Evolutionary conservation across 1,284 basidiomycete genomes (phyloP).

Genomic region (Mixia osmundae): DNA sequence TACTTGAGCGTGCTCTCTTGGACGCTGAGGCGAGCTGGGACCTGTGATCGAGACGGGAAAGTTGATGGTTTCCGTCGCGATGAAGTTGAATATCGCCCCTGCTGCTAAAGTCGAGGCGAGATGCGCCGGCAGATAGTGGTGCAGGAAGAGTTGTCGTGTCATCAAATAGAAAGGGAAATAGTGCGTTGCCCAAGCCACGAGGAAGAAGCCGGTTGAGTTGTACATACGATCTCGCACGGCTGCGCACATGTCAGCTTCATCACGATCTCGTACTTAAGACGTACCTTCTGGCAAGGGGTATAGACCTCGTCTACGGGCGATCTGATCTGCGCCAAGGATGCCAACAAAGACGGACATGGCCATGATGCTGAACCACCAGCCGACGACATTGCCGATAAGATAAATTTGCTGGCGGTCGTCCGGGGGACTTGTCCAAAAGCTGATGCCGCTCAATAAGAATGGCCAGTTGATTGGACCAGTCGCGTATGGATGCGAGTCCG

Average conservation of each 20-base stretch:
- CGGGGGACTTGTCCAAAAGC: slow-evolving; percentile 81
- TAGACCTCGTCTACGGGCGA: slow-evolving; percentile 62
- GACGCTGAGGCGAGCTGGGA: slow-evolving; percentile 31
- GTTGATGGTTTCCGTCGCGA: slow-evolving; percentile 68
- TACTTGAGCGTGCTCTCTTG: slow-evolving; percentile 42
- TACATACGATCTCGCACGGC: slow-evolving; percentile 75
- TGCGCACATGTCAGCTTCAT: slow-evolving; percentile 18
- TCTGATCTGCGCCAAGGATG: slow-evolving; percentile 62
- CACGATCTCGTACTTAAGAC: slow-evolving; percentile 19
- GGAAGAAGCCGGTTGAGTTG: slow-evolving; percentile 89
- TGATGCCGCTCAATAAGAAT: slow-evolving; percentile 81
- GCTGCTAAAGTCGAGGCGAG: slow-evolving; percentile 75
- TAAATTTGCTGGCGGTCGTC: slow-evolving; percentile 77
- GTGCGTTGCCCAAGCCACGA: slow-evolving; percentile 81
- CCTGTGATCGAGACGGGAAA: slow-evolving; percentile 56
- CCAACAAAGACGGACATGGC: slow-evolving; percentile 70
- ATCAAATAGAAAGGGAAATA: slow-evolving; percentile 97
- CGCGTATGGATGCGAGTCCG: slow-evolving; percentile 85
- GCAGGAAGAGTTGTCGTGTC: slow-evolving; percentile 70
- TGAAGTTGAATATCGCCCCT: slow-evolving; percentile 71
- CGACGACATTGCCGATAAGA: slow-evolving; percentile 75
- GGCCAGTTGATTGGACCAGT: slow-evolving; percentile 92
- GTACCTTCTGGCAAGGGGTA: slow-evolving; percentile 64
- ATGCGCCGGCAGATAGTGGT: slow-evolving; percentile 73
- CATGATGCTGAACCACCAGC: slow-evolving; percentile 84